Percentiles rank a stretch among this genome's conserved stretches.
Evolutionary conservation across 805 yeast species (phyloP).

Genomic region (Metschnikowia kunwiensis): DNA sequence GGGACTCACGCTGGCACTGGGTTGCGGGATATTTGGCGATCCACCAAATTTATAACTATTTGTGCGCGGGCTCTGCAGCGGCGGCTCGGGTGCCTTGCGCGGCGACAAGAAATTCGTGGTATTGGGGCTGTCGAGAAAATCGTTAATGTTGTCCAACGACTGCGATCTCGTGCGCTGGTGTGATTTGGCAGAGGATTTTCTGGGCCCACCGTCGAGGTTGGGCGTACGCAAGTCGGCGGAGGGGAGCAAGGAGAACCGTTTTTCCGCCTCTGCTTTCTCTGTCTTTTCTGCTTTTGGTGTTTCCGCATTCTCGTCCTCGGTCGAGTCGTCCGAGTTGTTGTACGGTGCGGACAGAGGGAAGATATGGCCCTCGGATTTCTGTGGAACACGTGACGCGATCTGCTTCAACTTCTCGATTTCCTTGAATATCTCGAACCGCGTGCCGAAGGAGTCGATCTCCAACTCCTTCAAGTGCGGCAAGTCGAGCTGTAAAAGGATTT

Average conservation of each 20-base stretch:
- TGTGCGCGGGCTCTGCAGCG: constrained; percentile 35
- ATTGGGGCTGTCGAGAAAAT: constrained; percentile 10
- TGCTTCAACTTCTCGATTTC: constrained; percentile 71
- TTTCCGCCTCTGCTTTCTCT: constrained; percentile 8
- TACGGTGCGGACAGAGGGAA: constrained; percentile 6
- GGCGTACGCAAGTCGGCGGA: constrained; percentile 30
- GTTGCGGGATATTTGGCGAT: constrained; percentile 11
- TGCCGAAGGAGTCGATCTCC: constrained; percentile 90
- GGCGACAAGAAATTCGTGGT: constrained; percentile 52
- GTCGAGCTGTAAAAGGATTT: constrained; percentile 80
- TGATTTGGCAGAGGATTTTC: constrained; percentile 5
- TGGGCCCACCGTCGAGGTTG: not conserved
- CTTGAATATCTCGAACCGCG: constrained; percentile 86
- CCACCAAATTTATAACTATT: constrained; percentile 34
- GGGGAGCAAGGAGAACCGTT: constrained; percentile 33
- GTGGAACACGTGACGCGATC: constrained; percentile 13
- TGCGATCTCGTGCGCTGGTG: constrained; percentile 51
- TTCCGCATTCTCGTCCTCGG: not conserved
- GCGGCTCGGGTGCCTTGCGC: constrained; percentile 73
- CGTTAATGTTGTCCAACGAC: constrained; percentile 42
- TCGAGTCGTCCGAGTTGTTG: constrained; percentile 22
- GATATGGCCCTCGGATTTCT: not conserved
- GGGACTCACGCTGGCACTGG: constrained; percentile 6
- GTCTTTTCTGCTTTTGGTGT: constrained; percentile 1
- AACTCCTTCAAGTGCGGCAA: constrained; percentile 83